Base-by-base conservation (phyloP, 164 flowering plant species). In the Aristolochia fimbriata region DNA sequence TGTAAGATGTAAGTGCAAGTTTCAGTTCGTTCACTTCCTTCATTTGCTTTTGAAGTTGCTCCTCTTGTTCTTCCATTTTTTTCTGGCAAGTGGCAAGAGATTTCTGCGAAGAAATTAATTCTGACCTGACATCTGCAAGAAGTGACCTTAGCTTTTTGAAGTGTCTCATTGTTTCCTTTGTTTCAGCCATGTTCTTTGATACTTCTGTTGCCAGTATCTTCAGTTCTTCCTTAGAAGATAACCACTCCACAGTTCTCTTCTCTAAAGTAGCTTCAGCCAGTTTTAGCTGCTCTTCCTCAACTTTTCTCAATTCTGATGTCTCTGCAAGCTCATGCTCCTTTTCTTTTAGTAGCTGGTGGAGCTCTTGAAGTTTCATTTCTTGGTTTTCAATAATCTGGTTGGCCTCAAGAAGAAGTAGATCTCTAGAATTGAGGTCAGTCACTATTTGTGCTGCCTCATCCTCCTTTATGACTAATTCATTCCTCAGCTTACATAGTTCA, bases 71-170 rank as follows among this genome's bases (percentile, higher is more conserved):
- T 65, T 81, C 77, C 81, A 84, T 79, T 78, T 70, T 75, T 51
- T 65, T 33, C 57, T 84, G 74, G 19, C 86, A 85, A n/a, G 76
- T 76, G 37, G 79, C 73, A 60, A 92, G 70, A 62, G 83, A 80
- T 66, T 81, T 78, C 68, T 87, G 91, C 27, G 88, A 79, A 60
- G 79, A 74, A 65, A 85, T 77, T 67, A 92, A 70, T 71, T 85
- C 93, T 55, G 83, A 74, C 74, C 83, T 85, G 70, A 89, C 87
- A 68, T 79, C 84, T 58, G 67, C 61, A 59, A 92, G 87, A 70
- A 92, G 87, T 61, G 61, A 77, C 68, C 72, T 84, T 66, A 87
- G 87, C 63, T 83, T 80, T 58, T 64, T 70, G 55, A 88, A 84
- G 47, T 80, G 89, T 53, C 77, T 71, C 58, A 79, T 15, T 22